Conservation (phyloP, 495 filamentous ascomycete genomes). For the Tuber melanosporum region DNA sequence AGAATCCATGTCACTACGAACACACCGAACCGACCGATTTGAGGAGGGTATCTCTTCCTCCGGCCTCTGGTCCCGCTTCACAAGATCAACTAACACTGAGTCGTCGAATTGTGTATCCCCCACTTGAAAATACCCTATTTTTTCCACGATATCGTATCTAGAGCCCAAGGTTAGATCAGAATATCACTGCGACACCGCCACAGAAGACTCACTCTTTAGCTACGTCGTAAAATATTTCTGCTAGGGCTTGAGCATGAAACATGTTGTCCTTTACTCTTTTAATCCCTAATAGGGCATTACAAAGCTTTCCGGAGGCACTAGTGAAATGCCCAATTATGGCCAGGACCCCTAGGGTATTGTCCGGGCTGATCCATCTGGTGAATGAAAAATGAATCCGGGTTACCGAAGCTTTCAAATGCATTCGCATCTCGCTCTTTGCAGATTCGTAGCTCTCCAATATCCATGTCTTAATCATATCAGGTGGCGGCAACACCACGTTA, state of each 20-base stretch:
- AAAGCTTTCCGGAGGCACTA: neutral
- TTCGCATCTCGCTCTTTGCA: neutral
- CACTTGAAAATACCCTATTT: conserved; percentile 1
- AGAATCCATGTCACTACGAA: conserved; percentile 1
- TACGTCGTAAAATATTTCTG: neutral
- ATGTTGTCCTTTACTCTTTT: conserved; percentile 3
- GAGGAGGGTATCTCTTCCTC: neutral
- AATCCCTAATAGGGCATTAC: neutral
- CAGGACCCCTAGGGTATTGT: conserved; percentile 1
- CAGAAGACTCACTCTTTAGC: conserved; percentile 4
- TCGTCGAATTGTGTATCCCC: conserved; percentile 3
- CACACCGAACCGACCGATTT: neutral
- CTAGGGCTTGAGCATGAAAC: neutral
- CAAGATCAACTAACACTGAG: neutral
- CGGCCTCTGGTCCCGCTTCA: neutral
- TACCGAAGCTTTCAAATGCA: neutral
- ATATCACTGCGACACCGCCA: neutral
- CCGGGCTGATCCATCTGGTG: neutral
- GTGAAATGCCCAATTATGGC: conserved; percentile 1
- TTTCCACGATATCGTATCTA: neutral
- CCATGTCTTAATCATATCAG: neutral
- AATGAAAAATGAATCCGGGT: conserved; percentile 4
- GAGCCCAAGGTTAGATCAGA: neutral
- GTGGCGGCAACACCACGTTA: neutral
- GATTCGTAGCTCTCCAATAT: conserved; percentile 5